These are phyloP conservation scores for Furcasterigmium sp. DNA, from an alignment of 2,329 filamentous ascomycete genomes.

Conservation along the genomic window DNA sequence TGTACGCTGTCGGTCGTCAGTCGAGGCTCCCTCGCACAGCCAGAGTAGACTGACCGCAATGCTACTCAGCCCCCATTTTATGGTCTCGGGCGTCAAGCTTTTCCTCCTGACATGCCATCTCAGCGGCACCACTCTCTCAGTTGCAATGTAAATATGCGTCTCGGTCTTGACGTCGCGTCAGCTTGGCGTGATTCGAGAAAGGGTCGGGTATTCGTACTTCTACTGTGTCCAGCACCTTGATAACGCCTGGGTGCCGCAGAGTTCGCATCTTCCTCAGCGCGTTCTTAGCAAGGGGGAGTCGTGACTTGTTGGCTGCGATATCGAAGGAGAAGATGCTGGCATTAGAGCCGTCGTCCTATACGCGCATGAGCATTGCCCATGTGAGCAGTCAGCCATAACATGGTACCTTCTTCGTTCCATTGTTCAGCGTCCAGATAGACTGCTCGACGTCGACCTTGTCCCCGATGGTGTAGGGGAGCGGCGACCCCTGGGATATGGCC, in stretches of 20 bases:
- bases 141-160: slow-evolving; percentile 91
- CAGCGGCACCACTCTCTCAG: slow-evolving; percentile 80
- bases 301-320: slow-evolving; percentile 70
- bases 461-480: slow-evolving; percentile 88
- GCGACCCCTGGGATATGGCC: slow-evolving; percentile 89
- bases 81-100: slow-evolving; percentile 82
- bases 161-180: slow-evolving; percentile 60
- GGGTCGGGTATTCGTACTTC: slow-evolving; percentile 52
- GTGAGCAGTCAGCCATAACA: background rate
- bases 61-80: slow-evolving; percentile 92
- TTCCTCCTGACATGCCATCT: slow-evolving; percentile 87
- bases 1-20: slow-evolving; percentile 56
- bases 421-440: slow-evolving; percentile 94
- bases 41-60: slow-evolving; percentile 48
- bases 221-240: slow-evolving; percentile 90
- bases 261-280: slow-evolving; percentile 91
- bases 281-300: slow-evolving; percentile 84
- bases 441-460: slow-evolving; percentile 89
- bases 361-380: background rate
- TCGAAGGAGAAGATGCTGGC: slow-evolving; percentile 99
- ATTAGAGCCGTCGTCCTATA: slow-evolving; percentile 91
- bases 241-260: slow-evolving; percentile 86
- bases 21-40: background rate
- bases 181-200: background rate
- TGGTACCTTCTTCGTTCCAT: slow-evolving; percentile 88